Evolutionary conservation across 2,329 filamentous ascomycete species (phyloP).

Genomic region (Kalmusia sp.): DNA sequence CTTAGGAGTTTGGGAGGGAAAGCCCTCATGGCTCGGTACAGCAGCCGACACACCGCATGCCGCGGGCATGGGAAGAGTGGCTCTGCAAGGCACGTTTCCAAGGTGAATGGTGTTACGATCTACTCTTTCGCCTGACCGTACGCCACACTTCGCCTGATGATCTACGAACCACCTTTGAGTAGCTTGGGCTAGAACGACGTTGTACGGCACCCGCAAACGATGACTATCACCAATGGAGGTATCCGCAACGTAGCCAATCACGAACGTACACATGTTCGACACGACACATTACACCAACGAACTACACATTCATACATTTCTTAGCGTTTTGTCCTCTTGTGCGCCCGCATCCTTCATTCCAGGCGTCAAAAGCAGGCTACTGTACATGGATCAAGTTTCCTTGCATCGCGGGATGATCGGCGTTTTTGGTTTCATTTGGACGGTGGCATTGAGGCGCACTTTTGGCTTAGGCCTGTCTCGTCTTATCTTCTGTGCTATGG

Average conservation of each 20-base stretch:
- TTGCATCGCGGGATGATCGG: conserved; percentile 6
- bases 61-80: not conserved
- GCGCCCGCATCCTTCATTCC: conserved; percentile 1
- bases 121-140: not conserved
- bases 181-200: conserved; percentile 1
- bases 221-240: not conserved
- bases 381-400: conserved; percentile 8
- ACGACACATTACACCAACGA: not conserved
- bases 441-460: not conserved
- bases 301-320: conserved; percentile 1
- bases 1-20: not conserved
- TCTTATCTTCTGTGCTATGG: conserved; percentile 1
- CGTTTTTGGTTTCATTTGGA: not conserved
- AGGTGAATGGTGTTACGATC: not conserved
- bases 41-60: not conserved
- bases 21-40: not conserved
- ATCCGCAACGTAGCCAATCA: conserved; percentile 3
- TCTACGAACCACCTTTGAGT: not conserved
- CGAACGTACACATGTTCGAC: conserved; percentile 6
- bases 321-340: conserved; percentile 6
- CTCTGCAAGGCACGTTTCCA: not conserved
- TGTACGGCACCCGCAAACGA: not conserved
- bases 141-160: not conserved
- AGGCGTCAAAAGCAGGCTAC: conserved; percentile 4
- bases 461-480: not conserved